Evolutionary conservation across 2,329 filamentous ascomycete species (phyloP), one percentile per base, ranked within the genome.

Genomic region (Mollisiaceae sp.): DNA sequence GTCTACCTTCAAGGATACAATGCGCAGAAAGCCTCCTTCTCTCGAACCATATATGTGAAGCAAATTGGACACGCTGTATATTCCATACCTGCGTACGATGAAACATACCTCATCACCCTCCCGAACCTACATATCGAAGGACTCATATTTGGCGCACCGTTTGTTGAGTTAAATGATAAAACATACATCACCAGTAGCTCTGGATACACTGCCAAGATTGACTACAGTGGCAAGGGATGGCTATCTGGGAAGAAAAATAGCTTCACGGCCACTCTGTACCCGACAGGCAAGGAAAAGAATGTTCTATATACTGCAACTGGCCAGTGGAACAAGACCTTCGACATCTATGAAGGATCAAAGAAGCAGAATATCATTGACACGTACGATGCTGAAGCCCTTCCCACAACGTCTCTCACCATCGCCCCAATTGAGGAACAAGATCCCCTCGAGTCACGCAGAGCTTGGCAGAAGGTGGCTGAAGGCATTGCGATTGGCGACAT

Each of bases 221-320:
- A 97, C 77, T 99, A 97, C 82, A 91, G 88, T 67, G 94, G 94
- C 74, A 94, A 93, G 77, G 94, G 94, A 65, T 99, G 94, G 94
- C 79, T 99, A 11, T 93, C 91, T 55, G 95, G 94, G 71, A 97
- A 97, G 84, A 97, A 97, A 83, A 98, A 98, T 81, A 91, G 86
- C 64, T 93, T 98, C 77, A 87, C 83, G 14, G 94, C 93, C 15
- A 83, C 83, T 27, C 77, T 98, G 64, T 93, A 91, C 80, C 85
- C 82, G 18, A 87, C 91, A 78, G 79, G 88, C 81, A 82, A 83
- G 67, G 92, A 89, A 78, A 91, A 90, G 79, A 89, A 91, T 60
- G 85, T 87, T 67, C 82, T 90, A 58, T 97, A 94, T 82, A 92
- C 89, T n/a, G 84, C 90, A 45, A 89, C 93, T 36, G 95, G 95